phyloP scores from a whole-genome alignment of 2,329 filamentous ascomycete genomes.

The Diaporthe sp. region DNA sequence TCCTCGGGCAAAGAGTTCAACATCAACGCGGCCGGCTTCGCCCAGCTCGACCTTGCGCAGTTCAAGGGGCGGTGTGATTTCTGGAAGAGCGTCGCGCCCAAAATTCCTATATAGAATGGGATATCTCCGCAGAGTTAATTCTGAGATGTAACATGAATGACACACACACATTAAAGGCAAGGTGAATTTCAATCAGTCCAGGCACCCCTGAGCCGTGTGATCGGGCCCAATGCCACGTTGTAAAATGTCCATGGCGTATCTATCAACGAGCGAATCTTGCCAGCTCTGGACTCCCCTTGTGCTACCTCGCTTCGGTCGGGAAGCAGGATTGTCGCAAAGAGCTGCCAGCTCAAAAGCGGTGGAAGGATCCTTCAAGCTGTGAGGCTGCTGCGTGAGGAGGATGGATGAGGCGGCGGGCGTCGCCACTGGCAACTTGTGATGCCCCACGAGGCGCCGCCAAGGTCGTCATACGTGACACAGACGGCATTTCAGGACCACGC shows the following conservation, averaged over 20 bases:
- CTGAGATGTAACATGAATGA: not conserved
- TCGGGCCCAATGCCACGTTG: not conserved
- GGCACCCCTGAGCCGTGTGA: not conserved
- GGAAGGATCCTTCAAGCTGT: not conserved
- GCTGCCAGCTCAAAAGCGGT: not conserved
- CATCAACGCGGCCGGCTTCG: constrained; percentile 60
- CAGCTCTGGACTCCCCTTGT: not conserved
- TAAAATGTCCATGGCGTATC: not conserved
- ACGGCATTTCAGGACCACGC: not conserved
- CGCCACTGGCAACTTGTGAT: not conserved
- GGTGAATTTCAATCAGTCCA: not conserved
- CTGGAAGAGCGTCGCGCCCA: constrained; percentile 62
- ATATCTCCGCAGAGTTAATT: not conserved
- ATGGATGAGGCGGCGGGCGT: not conserved
- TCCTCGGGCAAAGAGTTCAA: constrained; percentile 63
- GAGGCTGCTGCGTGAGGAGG: not conserved
- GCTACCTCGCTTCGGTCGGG: not conserved
- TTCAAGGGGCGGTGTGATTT: constrained; percentile 65
- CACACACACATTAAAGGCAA: not conserved
- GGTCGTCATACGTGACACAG: not conserved
- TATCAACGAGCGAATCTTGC: not conserved
- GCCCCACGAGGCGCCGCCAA: not conserved
- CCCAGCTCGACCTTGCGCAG: constrained; percentile 51
- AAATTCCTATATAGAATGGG: constrained; percentile 58
- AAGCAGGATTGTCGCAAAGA: not conserved